Base-by-base conservation (phyloP, 768 basidiomycete species). In the Boletus rufocinnamomeus region DNA sequence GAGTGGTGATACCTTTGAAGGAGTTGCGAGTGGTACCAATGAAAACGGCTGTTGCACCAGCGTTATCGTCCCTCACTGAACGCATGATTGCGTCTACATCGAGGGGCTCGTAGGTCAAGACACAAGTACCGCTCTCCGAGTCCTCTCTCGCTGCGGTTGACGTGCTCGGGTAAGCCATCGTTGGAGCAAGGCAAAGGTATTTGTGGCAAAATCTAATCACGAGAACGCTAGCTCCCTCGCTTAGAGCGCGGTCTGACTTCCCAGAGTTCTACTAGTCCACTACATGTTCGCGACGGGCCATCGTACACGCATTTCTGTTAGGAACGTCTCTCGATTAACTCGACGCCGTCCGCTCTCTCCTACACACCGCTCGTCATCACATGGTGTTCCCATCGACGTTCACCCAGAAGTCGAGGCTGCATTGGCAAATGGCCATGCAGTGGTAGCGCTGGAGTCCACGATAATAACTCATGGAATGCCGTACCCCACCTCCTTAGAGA, bases 381-480 rank as follows among this genome's bases (percentile, higher is more conserved):
- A 62, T n/a, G 63, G 62, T 19, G 54, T 62, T 48, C 75, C 74
- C n/a, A 53, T 93, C 13, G 91, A 93, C 71, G 69, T 93, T 34
- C 87, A 88, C 53, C 88, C 90, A 10, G 95, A 98, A 71, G 87
- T 98, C 34, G 77, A 88, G 61, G 82, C 95, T 55, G 95, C 95
- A 4, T 79, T 96, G 23, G 77, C 80, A 5, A 75, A 79, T 43
- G 76, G 79, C 11, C 77, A 76, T 60, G 86, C 94, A 21, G 79
- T 98, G 46, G 93, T 98, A 13, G 95, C 95, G 14, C 83, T 98
- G 13, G 96, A 98, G 72, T 92, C 90, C 2, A 88, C 96, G 1
- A 83, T 98, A 53, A 86, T 97, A 58, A 95, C 95, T 2, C 93
- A 98, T 78, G 96, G 94, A 21, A 85, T 96, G 76, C 92, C 93